A percentile compares a stretch with the other conserved stretches of the same genome.
These are phyloP conservation scores for Rhinocladiella mackenziei DNA, from an alignment of 2,329 filamentous ascomycete species.

Conservation along the genomic window DNA sequence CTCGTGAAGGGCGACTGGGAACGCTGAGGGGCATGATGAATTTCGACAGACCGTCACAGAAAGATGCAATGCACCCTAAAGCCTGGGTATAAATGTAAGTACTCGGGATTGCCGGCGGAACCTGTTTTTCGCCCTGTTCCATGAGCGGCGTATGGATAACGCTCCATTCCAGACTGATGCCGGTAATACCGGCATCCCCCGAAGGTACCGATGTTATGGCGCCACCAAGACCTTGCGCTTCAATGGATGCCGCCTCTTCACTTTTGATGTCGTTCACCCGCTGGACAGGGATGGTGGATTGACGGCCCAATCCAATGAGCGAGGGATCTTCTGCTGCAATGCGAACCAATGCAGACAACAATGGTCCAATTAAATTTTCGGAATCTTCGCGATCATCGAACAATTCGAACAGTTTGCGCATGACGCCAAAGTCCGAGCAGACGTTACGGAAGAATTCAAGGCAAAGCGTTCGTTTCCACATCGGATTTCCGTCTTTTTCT, in stretches of 20 bases:
- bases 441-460: slow-evolving; percentile 87
- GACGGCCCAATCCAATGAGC: slow-evolving; percentile 81
- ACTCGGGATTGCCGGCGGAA: slow-evolving; percentile 76
- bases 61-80: slow-evolving; percentile 78
- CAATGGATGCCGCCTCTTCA: slow-evolving; percentile 68
- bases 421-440: slow-evolving; percentile 72
- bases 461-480: slow-evolving; percentile 85
- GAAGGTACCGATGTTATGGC: slow-evolving; percentile 73
- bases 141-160: slow-evolving; percentile 80
- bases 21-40: slow-evolving; percentile 90
- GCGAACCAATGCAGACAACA: slow-evolving; percentile 85
- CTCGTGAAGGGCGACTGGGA: slow-evolving; percentile 52
- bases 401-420: slow-evolving; percentile 73
- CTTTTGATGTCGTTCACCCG: slow-evolving; percentile 48
- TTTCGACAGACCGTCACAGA: slow-evolving; percentile 89
- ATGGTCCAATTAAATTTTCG: slow-evolving; percentile 72
- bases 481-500: slow-evolving; percentile 70
- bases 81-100: slow-evolving; percentile 92
- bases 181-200: slow-evolving; percentile 62
- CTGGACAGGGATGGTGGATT: slow-evolving; percentile 74
- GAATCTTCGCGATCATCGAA: slow-evolving; percentile 72
- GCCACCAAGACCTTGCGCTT: slow-evolving; percentile 80
- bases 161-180: slow-evolving; percentile 91
- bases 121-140: slow-evolving; percentile 88
- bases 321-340: slow-evolving; percentile 85